Conservation (phyloP, 257 asterid genomes). For the Solanum pimpinellifolium region DNA sequence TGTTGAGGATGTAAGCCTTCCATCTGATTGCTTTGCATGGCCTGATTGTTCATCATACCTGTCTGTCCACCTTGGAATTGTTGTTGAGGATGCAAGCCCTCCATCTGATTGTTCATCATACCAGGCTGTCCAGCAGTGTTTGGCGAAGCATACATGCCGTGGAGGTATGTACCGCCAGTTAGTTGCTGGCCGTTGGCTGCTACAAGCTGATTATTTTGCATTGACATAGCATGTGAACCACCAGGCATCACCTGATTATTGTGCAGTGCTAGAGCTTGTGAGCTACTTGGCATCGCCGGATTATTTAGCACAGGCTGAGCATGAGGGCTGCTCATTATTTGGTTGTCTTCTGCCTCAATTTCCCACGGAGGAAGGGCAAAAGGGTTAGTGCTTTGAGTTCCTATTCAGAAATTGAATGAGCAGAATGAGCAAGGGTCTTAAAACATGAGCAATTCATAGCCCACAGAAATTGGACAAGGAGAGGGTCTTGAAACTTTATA, state of each 20-base stretch:
- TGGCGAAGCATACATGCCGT: slow-evolving; percentile 36
- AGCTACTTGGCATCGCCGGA: not conserved
- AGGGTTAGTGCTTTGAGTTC: slow-evolving; percentile 33
- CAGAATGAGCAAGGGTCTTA: not conserved
- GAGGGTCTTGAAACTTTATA: not conserved
- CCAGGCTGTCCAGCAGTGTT: slow-evolving; percentile 17
- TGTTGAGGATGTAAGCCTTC: slow-evolving; percentile 31
- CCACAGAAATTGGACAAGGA: not conserved
- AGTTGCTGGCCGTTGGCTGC: slow-evolving; percentile 25
- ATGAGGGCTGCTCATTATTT: slow-evolving; percentile 11
- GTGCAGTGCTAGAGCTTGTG: not conserved
- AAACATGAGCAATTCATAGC: not conserved
- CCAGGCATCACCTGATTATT: not conserved
- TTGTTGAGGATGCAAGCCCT: slow-evolving; percentile 31
- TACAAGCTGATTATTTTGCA: slow-evolving; percentile 9
- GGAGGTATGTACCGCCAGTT: slow-evolving; percentile 20
- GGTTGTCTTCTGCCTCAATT: slow-evolving; percentile 35
- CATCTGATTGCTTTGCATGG: slow-evolving; percentile 22
- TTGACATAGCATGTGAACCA: not conserved
- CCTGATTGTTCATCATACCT: slow-evolving; percentile 23
- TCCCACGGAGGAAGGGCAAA: slow-evolving; percentile 98
- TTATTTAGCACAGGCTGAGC: not conserved
- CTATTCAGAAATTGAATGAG: slow-evolving; percentile 15
- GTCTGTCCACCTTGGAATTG: slow-evolving; percentile 14
- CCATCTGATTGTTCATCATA: slow-evolving; percentile 24